Evolutionary conservation across 192 early-diverging fungal species (phyloP), one percentile per base, ranked within the genome.

Genomic region (Coemansia sp.): DNA sequence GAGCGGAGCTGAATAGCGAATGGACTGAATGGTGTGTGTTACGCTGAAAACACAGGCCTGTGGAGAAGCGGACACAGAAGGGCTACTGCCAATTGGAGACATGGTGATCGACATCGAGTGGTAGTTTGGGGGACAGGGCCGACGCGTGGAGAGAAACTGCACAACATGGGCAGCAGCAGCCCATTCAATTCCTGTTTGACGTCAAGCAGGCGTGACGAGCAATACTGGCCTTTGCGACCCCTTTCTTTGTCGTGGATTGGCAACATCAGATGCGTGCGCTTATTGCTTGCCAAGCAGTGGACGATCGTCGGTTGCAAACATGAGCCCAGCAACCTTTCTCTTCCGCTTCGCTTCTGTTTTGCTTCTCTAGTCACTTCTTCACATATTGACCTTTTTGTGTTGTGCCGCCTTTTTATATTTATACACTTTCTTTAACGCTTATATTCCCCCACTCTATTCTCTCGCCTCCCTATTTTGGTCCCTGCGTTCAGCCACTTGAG

Each of bases 221-320:
- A 32, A 33, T 17, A 58, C 30, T 32, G 28, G 28, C 30, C 30
- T 55, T 55, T 32, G 55, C 28, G 30, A 57, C 8, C 55, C 55
- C 30, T 7, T 33, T 58, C 55, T 58, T 58, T 58, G 16, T 58
- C 55, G 30, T 17, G 16, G 55, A 58, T 58, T 58, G 21, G 13
- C 52, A 55, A 23, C 47, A 23, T 50, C 23, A 28, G 4, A 30
- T 30, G 52, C 52, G 52, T 28, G 52, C 23, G 14, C 23, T 28
- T 28, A 3, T 28, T 28, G 28, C 28, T 23, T 30, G 52, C 9
- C 21, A 10, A 26, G 49, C 10, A 26, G 52, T 55, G 52, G 52
- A 28, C 52, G 52, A 55, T 55, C 52, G 52, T 55, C 60, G 60
- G 19, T 23, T 62, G 60, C 60, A 62, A n/a, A 39, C 35, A 62